Evolutionary conservation across 495 filamentous ascomycete species (phyloP), one percentile per base, ranked within the genome.

Genomic region (Astrothelium subdiscretum): DNA sequence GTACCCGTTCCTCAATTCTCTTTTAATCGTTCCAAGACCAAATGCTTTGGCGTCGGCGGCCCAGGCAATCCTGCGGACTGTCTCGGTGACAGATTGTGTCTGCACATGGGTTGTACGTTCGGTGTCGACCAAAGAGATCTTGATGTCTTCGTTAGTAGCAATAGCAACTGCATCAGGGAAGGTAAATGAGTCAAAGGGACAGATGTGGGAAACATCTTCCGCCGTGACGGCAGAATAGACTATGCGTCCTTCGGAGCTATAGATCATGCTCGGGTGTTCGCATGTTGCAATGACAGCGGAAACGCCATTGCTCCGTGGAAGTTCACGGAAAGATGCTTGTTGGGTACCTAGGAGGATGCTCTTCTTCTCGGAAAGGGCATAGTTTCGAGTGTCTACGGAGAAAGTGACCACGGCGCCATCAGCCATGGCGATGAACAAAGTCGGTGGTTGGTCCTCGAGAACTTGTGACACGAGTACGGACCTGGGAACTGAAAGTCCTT

Each of bases 191-290:
- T 97, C 82, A 65, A 99, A 92, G 6, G 88, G 79, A 66, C 89
- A 94, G 31, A 97, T 80, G 40, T 83, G 85, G 4, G 84, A 83
- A 4, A 91, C 87, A 57, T 90, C 85, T 67, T 96, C 89, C 1
- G 91, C 91, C 58, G 95, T 97, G n/a, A 97, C 87, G 1, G 95
- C 90, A 20, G 91, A 95, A 78, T 94, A 99, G 6, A 96, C 85
- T 31, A 96, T 86, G 12, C 92, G 82, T 1, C 87, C 90, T 69
- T 97, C 90, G 5, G 86, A 85, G 20, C 86, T 87, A 66, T 97
- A 97, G 58, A 97, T 95, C 57, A 99, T 72, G 66, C 88, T 95
- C 18, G 94, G 89, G 68, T 97, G 89, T 65, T 97, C 94, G 66
- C 90, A 96, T 0, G 88, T 92, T 1, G 92, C 90, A 67, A 99